Conservation (phyloP, 768 basidiomycete species). For the Trametes villosa region DNA sequence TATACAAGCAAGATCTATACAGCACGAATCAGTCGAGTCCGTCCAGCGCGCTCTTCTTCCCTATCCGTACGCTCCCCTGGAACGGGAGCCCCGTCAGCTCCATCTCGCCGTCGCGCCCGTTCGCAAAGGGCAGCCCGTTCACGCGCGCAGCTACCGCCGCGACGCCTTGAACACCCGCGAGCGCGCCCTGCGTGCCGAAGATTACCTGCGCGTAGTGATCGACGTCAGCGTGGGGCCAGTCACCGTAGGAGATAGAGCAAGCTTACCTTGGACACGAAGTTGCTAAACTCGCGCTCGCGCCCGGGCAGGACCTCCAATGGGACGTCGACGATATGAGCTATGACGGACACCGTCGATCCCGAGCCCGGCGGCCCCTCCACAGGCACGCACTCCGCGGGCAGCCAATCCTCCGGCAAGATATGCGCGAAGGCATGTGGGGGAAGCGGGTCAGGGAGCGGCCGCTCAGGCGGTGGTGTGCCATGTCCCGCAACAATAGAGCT, state of each 20-base stretch:
- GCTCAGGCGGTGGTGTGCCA: slow-evolving; percentile 42
- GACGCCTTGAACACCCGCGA: slow-evolving; percentile 68
- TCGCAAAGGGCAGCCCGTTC: slow-evolving; percentile 59
- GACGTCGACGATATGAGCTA: slow-evolving; percentile 71
- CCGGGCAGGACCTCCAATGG: slow-evolving; percentile 81
- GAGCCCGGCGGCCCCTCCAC: slow-evolving; percentile 46
- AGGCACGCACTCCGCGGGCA: slow-evolving; percentile 49
- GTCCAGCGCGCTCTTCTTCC: slow-evolving; percentile 50
- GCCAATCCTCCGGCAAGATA: slow-evolving; percentile 73
- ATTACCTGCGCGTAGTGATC: slow-evolving; percentile 54
- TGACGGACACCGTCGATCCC: slow-evolving; percentile 60
- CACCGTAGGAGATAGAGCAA: background rate
- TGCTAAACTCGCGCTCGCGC: slow-evolving; percentile 73
- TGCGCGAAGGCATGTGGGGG: slow-evolving; percentile 78
- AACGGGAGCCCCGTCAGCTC: slow-evolving; percentile 68
- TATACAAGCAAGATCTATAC: slow-evolving; percentile 8
- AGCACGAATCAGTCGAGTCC: background rate
- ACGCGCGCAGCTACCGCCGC: slow-evolving; percentile 64
- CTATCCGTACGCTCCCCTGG: slow-evolving; percentile 64
- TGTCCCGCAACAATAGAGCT: background rate
- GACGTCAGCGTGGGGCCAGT: slow-evolving; percentile 5
- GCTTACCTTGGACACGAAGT: slow-evolving; percentile 75
- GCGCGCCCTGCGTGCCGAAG: slow-evolving; percentile 64
- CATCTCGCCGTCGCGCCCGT: slow-evolving; percentile 51
- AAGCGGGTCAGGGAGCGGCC: slow-evolving; percentile 64